Evolutionary conservation across 306 rosid genomes (phyloP).

Genomic region (Inga oerstediana): DNA sequence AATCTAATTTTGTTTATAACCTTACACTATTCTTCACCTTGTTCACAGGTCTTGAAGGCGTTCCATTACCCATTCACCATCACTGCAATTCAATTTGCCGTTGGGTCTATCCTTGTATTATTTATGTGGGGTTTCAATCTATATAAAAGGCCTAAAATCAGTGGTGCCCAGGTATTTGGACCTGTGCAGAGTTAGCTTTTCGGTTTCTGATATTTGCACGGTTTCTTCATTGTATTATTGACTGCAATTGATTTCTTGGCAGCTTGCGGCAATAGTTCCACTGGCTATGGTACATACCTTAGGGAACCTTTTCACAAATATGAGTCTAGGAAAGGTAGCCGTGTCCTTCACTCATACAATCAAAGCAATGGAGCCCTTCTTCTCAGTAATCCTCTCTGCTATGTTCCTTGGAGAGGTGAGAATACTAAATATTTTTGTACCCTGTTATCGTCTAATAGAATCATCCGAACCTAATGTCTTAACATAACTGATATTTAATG

Average conservation of each 20-base stretch:
- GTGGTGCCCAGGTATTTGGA: slow-evolving; percentile 65
- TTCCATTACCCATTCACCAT: slow-evolving; percentile 73
- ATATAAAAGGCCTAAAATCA: slow-evolving; percentile 73
- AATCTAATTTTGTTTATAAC: neutral
- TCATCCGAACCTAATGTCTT: neutral
- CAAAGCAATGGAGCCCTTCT: slow-evolving; percentile 94
- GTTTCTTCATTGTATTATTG: slow-evolving; percentile 32
- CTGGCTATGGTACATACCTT: slow-evolving; percentile 81
- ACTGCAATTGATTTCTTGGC: slow-evolving; percentile 16
- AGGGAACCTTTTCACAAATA: slow-evolving; percentile 89
- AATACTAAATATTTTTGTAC: neutral
- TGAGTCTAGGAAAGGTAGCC: slow-evolving; percentile 97
- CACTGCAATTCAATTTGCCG: slow-evolving; percentile 67
- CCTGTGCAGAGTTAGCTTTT: neutral
- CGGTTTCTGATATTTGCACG: neutral
- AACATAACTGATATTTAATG: slow-evolving; percentile 3
- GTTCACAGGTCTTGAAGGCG: slow-evolving; percentile 79
- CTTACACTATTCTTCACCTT: neutral
- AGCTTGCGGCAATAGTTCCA: slow-evolving; percentile 85
- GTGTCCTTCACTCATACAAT: slow-evolving; percentile 97
- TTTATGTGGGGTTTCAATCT: slow-evolving; percentile 85
- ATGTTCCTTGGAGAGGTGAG: slow-evolving; percentile 93
- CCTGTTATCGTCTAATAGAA: neutral
- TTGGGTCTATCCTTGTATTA: slow-evolving; percentile 66
- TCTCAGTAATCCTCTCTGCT: slow-evolving; percentile 86